Evolutionary conservation across 2,329 filamentous ascomycete genomes (phyloP).

Genomic region (Monascus ruber): DNA sequence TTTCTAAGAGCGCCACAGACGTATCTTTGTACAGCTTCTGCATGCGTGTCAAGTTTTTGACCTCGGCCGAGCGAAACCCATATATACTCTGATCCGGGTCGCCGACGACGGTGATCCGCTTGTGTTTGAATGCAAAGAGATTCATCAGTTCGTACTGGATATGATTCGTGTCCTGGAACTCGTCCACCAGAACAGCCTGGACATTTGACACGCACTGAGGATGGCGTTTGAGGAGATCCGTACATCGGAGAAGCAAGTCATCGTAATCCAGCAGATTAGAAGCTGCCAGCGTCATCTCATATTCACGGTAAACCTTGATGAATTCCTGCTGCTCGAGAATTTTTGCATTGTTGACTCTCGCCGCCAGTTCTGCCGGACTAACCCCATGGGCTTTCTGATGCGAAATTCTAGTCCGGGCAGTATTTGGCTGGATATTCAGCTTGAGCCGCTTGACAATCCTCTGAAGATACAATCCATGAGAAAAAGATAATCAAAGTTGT

Average conservation of each 20-base stretch:
- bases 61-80: constrained; percentile 86
- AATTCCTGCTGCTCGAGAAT: constrained; percentile 53
- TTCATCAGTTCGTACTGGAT: constrained; percentile 93
- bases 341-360: constrained; percentile 20
- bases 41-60: constrained; percentile 73
- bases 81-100: constrained; percentile 98
- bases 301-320: constrained; percentile 57
- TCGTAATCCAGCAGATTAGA: constrained; percentile 91
- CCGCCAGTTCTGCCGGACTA: constrained; percentile 33
- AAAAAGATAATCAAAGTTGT: too few species aligned
- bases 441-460: constrained; percentile 69
- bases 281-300: constrained; percentile 60
- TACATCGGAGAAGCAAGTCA: constrained; percentile 74
- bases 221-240: constrained; percentile 60
- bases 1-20: constrained; percentile 71
- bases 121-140: constrained; percentile 61
- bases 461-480: constrained; percentile 8
- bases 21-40: constrained; percentile 65
- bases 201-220: constrained; percentile 81
- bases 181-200: constrained; percentile 83
- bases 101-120: constrained; percentile 84
- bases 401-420: constrained; percentile 65
- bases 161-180: constrained; percentile 94
- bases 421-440: constrained; percentile 55
- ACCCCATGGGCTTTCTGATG: constrained; percentile 47